These are phyloP conservation scores for Cladosporium sp. DNA, from an alignment of 2,329 filamentous ascomycete species.

Conservation along the genomic window DNA sequence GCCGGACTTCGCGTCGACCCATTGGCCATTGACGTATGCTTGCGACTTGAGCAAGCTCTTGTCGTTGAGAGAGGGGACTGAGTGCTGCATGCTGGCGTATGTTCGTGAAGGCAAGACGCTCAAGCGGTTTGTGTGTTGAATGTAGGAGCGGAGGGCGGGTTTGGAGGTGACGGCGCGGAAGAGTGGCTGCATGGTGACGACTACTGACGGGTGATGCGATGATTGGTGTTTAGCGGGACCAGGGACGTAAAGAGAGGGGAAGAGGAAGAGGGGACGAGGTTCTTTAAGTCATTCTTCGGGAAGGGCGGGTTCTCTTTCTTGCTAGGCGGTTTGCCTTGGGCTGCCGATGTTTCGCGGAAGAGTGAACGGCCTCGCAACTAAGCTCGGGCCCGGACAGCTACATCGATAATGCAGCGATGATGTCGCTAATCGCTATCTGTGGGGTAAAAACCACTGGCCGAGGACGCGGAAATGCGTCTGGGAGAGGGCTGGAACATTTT, in stretches of 20 bases:
- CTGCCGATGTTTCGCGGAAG: conserved; percentile 18
- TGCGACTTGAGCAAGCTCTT: conserved; percentile 75
- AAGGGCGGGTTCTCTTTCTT: background rate
- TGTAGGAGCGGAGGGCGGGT: conserved; percentile 28
- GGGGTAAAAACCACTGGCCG: conserved; percentile 15
- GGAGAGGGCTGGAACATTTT: background rate
- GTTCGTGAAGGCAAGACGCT: conserved; percentile 32
- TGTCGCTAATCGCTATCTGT: conserved; percentile 19
- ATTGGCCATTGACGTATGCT: conserved; percentile 89
- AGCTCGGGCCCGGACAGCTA: background rate
- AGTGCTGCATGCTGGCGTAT: conserved; percentile 48
- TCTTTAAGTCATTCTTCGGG: conserved; percentile 17
- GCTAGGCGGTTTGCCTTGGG: conserved; percentile 7
- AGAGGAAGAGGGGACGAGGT: background rate
- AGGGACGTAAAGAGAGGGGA: conserved; percentile 2
- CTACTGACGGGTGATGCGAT: conserved; percentile 14
- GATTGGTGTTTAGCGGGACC: background rate
- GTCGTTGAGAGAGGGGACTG: conserved; percentile 50
- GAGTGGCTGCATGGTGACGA: conserved; percentile 30
- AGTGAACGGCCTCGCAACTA: background rate
- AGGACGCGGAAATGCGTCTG: background rate
- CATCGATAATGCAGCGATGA: conserved; percentile 1
- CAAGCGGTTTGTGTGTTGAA: conserved; percentile 28
- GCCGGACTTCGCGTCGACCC: conserved; percentile 80
- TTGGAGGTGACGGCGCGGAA: conserved; percentile 26